Conservation (phyloP, 441 rosid genomes). For the Dalechampia spathulata region DNA sequence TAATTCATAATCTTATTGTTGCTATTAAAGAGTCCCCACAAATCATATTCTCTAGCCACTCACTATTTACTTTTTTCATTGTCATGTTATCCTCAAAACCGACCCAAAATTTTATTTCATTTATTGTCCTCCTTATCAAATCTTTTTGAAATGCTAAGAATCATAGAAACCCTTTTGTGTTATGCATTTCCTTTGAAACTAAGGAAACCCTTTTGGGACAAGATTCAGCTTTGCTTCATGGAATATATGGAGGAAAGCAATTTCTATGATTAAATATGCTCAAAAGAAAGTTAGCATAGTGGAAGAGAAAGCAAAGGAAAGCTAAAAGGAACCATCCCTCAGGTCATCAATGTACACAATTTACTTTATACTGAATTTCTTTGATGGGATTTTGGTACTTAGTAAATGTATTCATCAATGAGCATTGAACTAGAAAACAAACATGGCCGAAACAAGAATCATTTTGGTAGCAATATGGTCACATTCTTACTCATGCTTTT, state of each 20-base stretch:
- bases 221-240: constrained; percentile 1
- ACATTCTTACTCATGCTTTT: too few relatives aligned
- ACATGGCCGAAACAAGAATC: too few relatives aligned
- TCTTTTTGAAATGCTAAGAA: not conserved
- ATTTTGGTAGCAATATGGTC: too few relatives aligned
- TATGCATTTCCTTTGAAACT: constrained; percentile 21
- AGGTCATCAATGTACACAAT: too few relatives aligned
- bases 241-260: not conserved
- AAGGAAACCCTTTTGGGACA: constrained; percentile 17
- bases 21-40: not conserved
- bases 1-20: not conserved
- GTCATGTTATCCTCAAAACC: not conserved
- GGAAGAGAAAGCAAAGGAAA: not conserved
- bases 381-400: too few relatives aligned
- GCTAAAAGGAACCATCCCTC: too few relatives aligned
- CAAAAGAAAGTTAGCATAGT: not conserved
- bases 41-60: not conserved
- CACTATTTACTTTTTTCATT: not conserved
- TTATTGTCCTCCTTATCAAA: not conserved
- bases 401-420: too few relatives aligned
- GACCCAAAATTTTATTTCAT: too few relatives aligned
- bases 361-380: too few relatives aligned
- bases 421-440: too few relatives aligned
- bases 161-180: not conserved
- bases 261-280: not conserved